phyloP scores from a whole-genome alignment of 257 asterid genomes.

The Solanum okadae region DNA sequence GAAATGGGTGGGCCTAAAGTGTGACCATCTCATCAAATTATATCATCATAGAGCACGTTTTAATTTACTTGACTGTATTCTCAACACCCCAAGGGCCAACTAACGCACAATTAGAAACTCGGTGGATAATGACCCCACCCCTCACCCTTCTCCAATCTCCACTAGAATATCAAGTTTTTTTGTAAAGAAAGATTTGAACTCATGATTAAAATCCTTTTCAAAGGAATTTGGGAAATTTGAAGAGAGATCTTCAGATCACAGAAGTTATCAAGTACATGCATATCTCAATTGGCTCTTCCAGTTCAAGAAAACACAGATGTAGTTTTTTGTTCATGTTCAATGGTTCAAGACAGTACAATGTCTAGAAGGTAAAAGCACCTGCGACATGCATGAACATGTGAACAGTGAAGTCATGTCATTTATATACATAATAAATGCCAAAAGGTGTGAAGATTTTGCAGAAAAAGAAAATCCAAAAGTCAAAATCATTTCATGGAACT shows the following conservation, averaged over 20 bases:
- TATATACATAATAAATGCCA: not conserved
- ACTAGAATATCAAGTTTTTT: not conserved
- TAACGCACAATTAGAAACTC: not conserved
- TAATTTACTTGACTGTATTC: not conserved
- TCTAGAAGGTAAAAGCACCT: not conserved
- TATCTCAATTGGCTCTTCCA: not conserved
- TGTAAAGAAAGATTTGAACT: not conserved
- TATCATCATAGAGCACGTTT: not conserved
- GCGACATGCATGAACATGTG: not conserved
- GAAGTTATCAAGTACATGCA: not conserved
- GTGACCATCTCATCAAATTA: not conserved
- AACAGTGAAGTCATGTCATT: not conserved
- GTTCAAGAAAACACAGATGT: not conserved
- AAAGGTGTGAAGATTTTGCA: not conserved
- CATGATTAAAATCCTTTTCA: not conserved
- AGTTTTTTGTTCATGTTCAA: not conserved
- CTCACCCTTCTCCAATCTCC: not conserved
- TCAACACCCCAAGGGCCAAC: not conserved
- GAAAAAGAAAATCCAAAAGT: not conserved
- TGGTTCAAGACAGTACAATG: not conserved
- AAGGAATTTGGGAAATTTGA: not conserved
- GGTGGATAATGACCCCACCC: not conserved
- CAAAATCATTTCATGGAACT: not conserved
- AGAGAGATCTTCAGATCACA: not conserved
- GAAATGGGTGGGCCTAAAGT: not conserved